Conservation (phyloP, 495 filamentous ascomycete genomes). For the Hyaloscypha finlandica region DNA sequence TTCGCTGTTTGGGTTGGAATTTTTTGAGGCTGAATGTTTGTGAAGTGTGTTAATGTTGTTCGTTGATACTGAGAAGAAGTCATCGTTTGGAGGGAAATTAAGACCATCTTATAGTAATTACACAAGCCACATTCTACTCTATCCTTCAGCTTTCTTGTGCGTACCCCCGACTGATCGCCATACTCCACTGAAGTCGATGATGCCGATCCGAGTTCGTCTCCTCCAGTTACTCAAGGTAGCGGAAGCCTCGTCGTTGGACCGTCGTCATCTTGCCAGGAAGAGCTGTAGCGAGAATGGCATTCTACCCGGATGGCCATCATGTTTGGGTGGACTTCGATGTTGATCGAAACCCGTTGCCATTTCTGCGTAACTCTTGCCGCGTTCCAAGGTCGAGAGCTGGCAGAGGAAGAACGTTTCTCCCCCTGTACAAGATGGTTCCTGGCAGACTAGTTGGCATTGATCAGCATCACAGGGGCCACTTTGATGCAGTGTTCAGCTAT, state of each 20-base stretch:
- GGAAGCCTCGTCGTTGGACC: background rate
- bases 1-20: slow-evolving; percentile 28
- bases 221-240: background rate
- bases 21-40: slow-evolving; percentile 27
- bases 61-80: slow-evolving; percentile 16
- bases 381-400: background rate
- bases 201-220: background rate
- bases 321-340: slow-evolving; percentile 8
- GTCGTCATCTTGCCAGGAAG: slow-evolving; percentile 3
- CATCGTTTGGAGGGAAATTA: slow-evolving; percentile 4
- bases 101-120: slow-evolving; percentile 12
- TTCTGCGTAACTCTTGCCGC: slow-evolving; percentile 5
- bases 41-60: slow-evolving; percentile 24
- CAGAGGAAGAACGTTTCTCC: background rate
- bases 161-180: slow-evolving; percentile 1
- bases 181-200: background rate
- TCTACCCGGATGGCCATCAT: background rate
- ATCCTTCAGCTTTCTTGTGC: background rate
- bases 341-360: background rate
- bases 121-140: background rate
- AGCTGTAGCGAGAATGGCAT: background rate
- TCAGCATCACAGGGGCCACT: slow-evolving; percentile 2
- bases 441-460: background rate
- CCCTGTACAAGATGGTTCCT: slow-evolving; percentile 4
- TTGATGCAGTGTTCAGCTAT: slow-evolving; percentile 10